Evolutionary conservation across 768 basidiomycete species (phyloP), one percentile per base, ranked within the genome.

Genomic region (Hirschioporus abietinus): DNA sequence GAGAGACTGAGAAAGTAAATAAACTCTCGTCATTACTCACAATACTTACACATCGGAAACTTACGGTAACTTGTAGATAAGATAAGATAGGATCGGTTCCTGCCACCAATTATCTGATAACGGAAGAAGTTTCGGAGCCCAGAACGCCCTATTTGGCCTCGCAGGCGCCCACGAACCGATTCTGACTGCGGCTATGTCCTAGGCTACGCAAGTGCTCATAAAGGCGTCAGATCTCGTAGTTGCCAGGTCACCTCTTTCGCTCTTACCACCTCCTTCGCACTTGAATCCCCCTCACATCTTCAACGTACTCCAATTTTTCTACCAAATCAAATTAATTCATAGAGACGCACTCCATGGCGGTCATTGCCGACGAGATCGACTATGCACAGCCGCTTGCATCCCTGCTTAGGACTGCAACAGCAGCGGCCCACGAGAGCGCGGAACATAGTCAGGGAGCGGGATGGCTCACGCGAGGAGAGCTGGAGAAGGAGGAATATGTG

Each of bases 401-500:
- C 17, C 75, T 84, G 30, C 74, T 84, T 6, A 74, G 74, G 36
- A 66, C 72, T 58, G 80, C 78, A n/a, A 84, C 82, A 12, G 73
- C 74, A 35, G 59, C 67, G 65, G 85, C 85, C 8, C 91, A 91
- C 72, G 83, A 86, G 65, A 74, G 78, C 15, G 85, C 86, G 23
- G 85, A 85, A 71, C 81, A 82, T 67, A 87, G 84, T 70, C 74
- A 80, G 26, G 88, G 84, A 27, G 90, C 87, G 1, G 77, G 76
- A 60, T 82, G 82, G 61, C 78, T 92, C 58, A 79, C 85, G 24
- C 82, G 82, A 64, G 90, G 90, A 10, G 79, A 82, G 66, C 80
- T 91, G 36, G 78, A 80, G 64, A 82, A 82, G 73, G 81, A 84
- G 58, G 89, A 91, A 72, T 93, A 93, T 74, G 76, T 87, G 18